phyloP scores from a whole-genome alignment of 805 yeast genomes.

The Ogataea polymorpha region DNA sequence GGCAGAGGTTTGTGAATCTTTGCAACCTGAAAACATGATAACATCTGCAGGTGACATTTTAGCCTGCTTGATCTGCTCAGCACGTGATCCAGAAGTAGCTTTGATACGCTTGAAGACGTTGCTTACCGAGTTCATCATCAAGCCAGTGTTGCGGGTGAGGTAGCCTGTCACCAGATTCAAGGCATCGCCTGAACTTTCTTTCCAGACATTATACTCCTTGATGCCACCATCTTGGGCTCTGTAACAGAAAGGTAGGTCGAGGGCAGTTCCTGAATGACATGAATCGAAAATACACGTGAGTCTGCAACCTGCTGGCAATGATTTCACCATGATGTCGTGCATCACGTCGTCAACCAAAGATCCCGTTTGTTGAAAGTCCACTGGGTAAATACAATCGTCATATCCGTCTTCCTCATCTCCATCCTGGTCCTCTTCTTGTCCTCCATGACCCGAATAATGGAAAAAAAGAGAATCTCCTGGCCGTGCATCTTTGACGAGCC shows the following conservation, averaged over 20 bases:
- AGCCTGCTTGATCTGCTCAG: constrained; percentile 45
- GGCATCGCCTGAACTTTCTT: constrained; percentile 70
- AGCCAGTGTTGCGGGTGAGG: constrained; percentile 51
- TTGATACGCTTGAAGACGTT: constrained; percentile 31
- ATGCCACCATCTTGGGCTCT: constrained; percentile 74
- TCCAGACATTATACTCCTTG: constrained; percentile 75
- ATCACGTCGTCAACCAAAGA: constrained; percentile 70
- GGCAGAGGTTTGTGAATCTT: constrained; percentile 80
- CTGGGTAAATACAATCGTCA: constrained; percentile 38
- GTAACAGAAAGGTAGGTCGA: constrained; percentile 77
- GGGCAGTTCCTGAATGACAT: constrained; percentile 81
- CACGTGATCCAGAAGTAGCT: constrained; percentile 30
- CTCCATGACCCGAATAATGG: constrained; percentile 89
- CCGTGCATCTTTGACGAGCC: constrained; percentile 71
- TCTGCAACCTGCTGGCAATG: constrained; percentile 70
- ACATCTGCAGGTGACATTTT: constrained; percentile 78
- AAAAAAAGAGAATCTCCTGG: constrained; percentile 78
- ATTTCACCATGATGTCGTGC: constrained; percentile 67
- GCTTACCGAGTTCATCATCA: constrained; percentile 41
- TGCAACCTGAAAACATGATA: constrained; percentile 74
- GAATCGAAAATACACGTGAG: constrained; percentile 80
- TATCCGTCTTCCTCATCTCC: constrained; percentile 37
- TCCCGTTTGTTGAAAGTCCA: constrained; percentile 57
- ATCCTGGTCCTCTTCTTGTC: constrained; percentile 58
- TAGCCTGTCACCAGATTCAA: constrained; percentile 58